Evolutionary conservation across 306 rosid genomes (phyloP).

Genomic region (Trichosanthes truncata): DNA sequence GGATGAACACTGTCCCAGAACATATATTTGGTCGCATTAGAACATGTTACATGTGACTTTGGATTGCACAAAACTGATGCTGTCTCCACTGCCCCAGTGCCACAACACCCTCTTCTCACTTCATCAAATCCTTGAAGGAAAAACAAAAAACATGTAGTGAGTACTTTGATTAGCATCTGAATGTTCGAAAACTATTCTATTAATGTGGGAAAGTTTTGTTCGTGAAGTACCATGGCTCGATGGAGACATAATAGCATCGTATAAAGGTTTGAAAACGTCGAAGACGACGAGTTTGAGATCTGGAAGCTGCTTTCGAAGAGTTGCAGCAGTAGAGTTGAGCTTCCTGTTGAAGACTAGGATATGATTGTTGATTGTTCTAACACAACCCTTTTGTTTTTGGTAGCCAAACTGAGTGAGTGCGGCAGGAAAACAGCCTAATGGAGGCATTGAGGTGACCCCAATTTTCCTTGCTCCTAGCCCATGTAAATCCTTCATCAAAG

Average conservation of each 20-base stretch:
- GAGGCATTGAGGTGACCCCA: slow-evolving; percentile 93
- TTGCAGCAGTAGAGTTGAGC: slow-evolving; percentile 49
- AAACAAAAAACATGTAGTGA: background rate
- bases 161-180: background rate
- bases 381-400: slow-evolving; percentile 57
- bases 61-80: slow-evolving; percentile 68
- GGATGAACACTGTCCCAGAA: slow-evolving; percentile 96
- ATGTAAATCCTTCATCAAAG: slow-evolving; percentile 45
- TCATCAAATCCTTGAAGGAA: slow-evolving; percentile 49
- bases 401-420: slow-evolving; percentile 57
- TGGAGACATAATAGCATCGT: slow-evolving; percentile 55
- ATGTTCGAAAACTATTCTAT: background rate
- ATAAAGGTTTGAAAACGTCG: slow-evolving; percentile 69
- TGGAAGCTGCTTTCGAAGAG: slow-evolving; percentile 61
- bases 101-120: slow-evolving; percentile 82
- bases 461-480: slow-evolving; percentile 78
- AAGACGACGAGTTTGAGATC: slow-evolving; percentile 69
- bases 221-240: slow-evolving; percentile 42
- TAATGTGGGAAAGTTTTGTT: background rate
- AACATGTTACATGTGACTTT: slow-evolving; percentile 60
- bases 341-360: slow-evolving; percentile 71
- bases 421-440: slow-evolving; percentile 84
- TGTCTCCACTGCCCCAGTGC: slow-evolving; percentile 63
- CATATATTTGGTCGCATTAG: slow-evolving; percentile 80
- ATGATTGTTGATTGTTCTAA: slow-evolving; percentile 52